Percentiles rank a stretch among this genome's conserved stretches.
Conservation (phyloP, 148 eudicot species). For the Beta vulgaris region DNA sequence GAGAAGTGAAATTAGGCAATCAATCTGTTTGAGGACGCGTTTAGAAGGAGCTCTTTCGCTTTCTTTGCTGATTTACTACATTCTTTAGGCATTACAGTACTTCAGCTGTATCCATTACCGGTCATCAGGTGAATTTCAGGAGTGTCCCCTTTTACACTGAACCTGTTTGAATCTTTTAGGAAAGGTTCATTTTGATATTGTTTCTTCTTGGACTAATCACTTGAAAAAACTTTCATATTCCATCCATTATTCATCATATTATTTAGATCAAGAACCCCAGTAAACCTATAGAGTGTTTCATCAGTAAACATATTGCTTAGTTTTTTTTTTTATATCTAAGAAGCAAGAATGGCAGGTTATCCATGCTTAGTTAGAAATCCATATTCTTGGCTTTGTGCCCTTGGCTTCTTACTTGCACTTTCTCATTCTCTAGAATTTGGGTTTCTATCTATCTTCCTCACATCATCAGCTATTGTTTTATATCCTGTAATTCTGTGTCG, state of each 20-base stretch:
- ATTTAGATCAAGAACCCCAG: neutral
- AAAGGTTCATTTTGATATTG: no score
- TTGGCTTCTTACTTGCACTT: conserved; percentile 30
- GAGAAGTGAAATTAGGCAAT: no score
- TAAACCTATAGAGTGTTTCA: neutral
- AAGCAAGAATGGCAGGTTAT: conserved; percentile 37
- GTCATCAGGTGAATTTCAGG: no score
- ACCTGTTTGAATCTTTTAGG: no score
- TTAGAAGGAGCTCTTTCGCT: no score
- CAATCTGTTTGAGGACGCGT: no score
- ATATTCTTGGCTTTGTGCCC: conserved; percentile 35
- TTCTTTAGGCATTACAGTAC: no score
- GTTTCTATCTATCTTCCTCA: conserved; percentile 29
- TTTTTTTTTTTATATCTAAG: neutral
- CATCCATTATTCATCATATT: no score
- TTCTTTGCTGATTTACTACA: no score
- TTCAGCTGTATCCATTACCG: no score
- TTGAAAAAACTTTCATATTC: no score
- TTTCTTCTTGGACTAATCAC: neutral
- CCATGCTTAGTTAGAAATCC: conserved; percentile 36
- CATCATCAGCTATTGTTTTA: conserved; percentile 34
- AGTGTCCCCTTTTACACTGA: no score
- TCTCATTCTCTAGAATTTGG: conserved; percentile 31
- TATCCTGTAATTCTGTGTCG: conserved; percentile 26
- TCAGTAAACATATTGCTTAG: neutral